Percentiles rank a stretch among this genome's conserved stretches.
phyloP scores from a whole-genome alignment of 106 monocot genomes.

The Apostasia shenzhenica region DNA sequence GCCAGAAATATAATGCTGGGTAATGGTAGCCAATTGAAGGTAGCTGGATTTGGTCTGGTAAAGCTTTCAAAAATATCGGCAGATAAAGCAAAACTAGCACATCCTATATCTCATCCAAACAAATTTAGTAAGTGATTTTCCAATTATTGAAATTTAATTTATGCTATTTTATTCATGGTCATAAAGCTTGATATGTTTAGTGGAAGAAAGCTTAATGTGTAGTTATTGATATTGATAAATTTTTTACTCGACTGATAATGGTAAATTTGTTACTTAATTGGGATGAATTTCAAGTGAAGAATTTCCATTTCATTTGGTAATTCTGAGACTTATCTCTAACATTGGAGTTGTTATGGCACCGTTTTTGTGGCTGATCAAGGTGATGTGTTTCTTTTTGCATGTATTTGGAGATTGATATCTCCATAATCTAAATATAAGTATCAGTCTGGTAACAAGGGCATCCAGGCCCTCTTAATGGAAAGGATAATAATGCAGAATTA shows the following conservation, averaged over 20 bases:
- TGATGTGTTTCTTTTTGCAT: no score
- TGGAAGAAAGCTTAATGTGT: background rate
- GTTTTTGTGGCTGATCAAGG: no score
- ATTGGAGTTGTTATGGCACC: no score
- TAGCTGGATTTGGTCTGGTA: slow-evolving; percentile 85
- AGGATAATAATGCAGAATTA: no score
- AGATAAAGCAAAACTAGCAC: slow-evolving; percentile 49
- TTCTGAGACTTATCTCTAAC: no score
- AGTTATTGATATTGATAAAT: background rate
- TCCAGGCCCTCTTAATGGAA: no score
- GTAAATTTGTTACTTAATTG: background rate
- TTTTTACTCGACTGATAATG: background rate
- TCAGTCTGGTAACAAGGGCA: no score
- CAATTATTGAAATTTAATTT: background rate
- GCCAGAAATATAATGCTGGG: slow-evolving; percentile 94
- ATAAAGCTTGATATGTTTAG: background rate
- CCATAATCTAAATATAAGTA: no score
- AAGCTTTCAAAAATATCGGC: slow-evolving; percentile 66
- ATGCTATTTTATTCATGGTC: background rate
- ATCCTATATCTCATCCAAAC: slow-evolving; percentile 27
- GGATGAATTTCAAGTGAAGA: no score
- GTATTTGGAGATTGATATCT: no score
- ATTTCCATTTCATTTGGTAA: no score
- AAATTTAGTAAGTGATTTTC: slow-evolving; percentile 6
- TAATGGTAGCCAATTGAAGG: slow-evolving; percentile 72